phyloP scores from a whole-genome alignment of 371 early-diverging fungal species.

The Mucor circinelloides region DNA sequence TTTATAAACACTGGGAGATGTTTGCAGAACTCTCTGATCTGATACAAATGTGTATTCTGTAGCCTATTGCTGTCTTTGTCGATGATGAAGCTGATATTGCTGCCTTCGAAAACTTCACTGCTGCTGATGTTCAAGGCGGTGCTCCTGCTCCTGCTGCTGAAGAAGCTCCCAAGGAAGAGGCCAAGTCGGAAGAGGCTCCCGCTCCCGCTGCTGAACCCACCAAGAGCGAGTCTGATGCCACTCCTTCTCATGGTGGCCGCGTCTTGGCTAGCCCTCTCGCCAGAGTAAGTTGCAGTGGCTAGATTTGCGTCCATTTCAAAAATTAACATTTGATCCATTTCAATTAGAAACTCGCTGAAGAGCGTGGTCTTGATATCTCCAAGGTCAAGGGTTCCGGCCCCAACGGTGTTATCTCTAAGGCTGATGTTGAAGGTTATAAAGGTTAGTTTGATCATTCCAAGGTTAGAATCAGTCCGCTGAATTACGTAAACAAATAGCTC shows the following conservation, averaged over 20 bases:
- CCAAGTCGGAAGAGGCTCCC: conserved; percentile 16
- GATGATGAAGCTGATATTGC: conserved; percentile 88
- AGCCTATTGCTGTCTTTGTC: conserved; percentile 93
- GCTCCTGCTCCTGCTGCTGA: conserved; percentile 40
- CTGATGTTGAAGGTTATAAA: conserved; percentile 82
- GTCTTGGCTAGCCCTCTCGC: conserved; percentile 85
- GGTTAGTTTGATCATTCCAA: conserved; percentile 21
- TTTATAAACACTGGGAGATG: neutral
- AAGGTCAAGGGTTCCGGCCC: conserved; percentile 91
- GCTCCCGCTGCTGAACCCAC: neutral
- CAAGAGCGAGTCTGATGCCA: conserved; percentile 25
- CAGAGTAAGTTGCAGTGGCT: conserved; percentile 31
- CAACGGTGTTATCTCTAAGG: conserved; percentile 87
- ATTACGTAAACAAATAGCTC: neutral
- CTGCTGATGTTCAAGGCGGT: conserved; percentile 34
- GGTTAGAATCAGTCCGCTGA: neutral
- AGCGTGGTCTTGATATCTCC: conserved; percentile 77
- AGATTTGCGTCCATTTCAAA: neutral
- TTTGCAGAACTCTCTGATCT: neutral
- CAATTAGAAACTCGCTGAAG: conserved; percentile 78
- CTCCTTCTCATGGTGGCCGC: conserved; percentile 29
- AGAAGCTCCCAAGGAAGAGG: conserved; percentile 13
- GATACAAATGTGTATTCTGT: neutral
- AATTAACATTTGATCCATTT: neutral
- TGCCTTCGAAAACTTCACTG: conserved; percentile 81